Evolutionary conservation across 2,329 filamentous ascomycete species (phyloP), one percentile per base, ranked within the genome.

Genomic region (Drechslerella stenobrocha): DNA sequence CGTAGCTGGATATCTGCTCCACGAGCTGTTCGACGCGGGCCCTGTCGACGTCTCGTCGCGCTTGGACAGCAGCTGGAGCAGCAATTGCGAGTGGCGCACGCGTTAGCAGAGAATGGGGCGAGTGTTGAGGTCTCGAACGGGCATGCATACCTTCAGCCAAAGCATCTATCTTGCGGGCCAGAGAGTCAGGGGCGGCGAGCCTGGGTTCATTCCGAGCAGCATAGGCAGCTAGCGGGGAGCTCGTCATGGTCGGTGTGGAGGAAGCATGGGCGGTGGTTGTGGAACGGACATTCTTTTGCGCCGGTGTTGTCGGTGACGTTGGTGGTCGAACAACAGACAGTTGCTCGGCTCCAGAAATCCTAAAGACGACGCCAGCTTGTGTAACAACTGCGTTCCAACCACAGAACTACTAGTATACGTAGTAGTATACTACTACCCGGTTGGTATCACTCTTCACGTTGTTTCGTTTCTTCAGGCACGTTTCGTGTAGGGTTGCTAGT

Each of bases 1-100:
- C 70, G 59, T 72, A 67, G 55, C 70, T 70, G 7, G 70, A 69
- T 34, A 73, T 46, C 23, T 70, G 64, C 42, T 71, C 70, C 32
- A 73, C 70, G 26, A 70, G 70, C 46, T 69, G 59, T 32, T 65
- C 66, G 24, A 73, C 44, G 13, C 48, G 40, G 20, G 55, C 59
- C 47, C 73, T 73, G 11, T 65, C 55, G 55, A 70, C 48, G 11
- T 64, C 59, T 42, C 71, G 72, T 58, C 71, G 71, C 52, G 52
- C 64, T 28, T 57, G 50, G 26, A 59, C 63, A 65, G 72, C 72
- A 67, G 52, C 45, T 60, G 35, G 37, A 24, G 70, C n/a, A n/a
- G n/a, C n/a, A n/a, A n/a, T n/a, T n/a, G n/a, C n/a, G n/a, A n/a
- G n/a, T n/a, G 46, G 47, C 37, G 52, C 61, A 50, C 44, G 47